Evolutionary conservation across 495 filamentous ascomycete genomes (phyloP), one percentile per base, ranked within the genome.

Genomic region (Platismatia glauca): DNA sequence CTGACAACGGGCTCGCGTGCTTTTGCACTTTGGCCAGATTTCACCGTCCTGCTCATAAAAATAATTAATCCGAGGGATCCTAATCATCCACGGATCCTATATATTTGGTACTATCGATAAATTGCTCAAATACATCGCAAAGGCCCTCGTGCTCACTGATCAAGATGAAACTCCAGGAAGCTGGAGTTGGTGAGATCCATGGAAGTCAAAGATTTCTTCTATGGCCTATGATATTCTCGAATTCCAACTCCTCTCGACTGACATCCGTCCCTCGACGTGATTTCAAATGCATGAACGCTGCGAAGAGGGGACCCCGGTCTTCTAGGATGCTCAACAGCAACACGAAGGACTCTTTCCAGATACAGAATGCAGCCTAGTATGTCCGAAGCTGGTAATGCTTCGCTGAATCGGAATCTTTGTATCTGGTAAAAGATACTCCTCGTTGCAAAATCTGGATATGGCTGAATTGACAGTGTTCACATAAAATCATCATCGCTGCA

Each of bases 401-500:
- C 27, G n/a, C 50, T 55, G 39, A 43, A 33, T 55, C 20, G 50
- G n/a, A 20, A 16, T 52, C 4, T 6, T n/a, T 33, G 59, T 27
- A 39, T 39, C 29, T 41, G 18, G 11, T 41, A 16, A 34, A 41
- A 12, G 18, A 22, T 34, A 22, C 22, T 33, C 50, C 37, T 62
- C 37, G 16, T n/a, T 12, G 11, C 9, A 13, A 8, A 46, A 22
- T 31, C 33, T 11, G 22, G 18, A 1, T 39, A 7, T 24, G 35
- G 60, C 48, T 18, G 39, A 53, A 9, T 31, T 18, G 33, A 13
- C 38, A n/a, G 11, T 41, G 27, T 61, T 84, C 77, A 87, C 84
- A 87, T 87, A 65, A 87, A 87, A 68, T 87, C 84, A 71, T 85
- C 83, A 67, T 85, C 83, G 62, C 68, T 70, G 34, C 27, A 31